Evolutionary conservation across 768 basidiomycete genomes (phyloP), one percentile per base, ranked within the genome.

Genomic region (Tylopilus sp.): DNA sequence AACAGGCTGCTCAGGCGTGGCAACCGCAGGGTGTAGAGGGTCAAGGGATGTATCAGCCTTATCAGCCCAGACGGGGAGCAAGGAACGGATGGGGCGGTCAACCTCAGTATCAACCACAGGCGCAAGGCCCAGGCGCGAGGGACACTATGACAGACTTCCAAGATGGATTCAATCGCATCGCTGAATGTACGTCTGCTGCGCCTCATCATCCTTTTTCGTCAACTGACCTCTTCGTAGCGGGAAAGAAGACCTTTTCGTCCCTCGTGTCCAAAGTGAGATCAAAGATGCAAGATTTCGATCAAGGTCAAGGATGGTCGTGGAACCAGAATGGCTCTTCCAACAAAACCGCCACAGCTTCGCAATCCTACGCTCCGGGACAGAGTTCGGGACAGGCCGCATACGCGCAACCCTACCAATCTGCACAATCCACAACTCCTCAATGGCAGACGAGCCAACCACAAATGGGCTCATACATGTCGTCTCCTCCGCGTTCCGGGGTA

Each of bases 231-330:
- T 12, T 10, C 22, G 46, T 53, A 88, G 86, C 78, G 48, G 89
- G 90, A 4, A 91, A 88, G 73, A 87, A 84, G 71, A 92, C 89
- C 0, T 80, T 92, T 67, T 83, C 78, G 43, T 78, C 73, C 10
- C 66, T 92, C 25, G 76, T 92, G 36, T 82, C 82, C 30, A 92
- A 87, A 66, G 87, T 91, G 43, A 91, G 83, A 64, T 83, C 88
- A 6, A 92, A 92, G 78, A 83, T 92, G 53, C 85, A 87, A 62
- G 91, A 92, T 61, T 83, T 83, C 55, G 89, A 92, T 34, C 81
- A 84, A 61, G 64, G 65, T 16, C 61, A 67, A 41, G 61, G 64
- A 25, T 36, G 58, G 49, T 50, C 56, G 8, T 54, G 62, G 24
- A 43, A 57, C 11, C 59, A 63, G 54, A 49, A 31, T n/a, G n/a